Evolutionary conservation across 495 filamentous ascomycete genomes (phyloP).

Genomic region (Glarea lozoyensis): DNA sequence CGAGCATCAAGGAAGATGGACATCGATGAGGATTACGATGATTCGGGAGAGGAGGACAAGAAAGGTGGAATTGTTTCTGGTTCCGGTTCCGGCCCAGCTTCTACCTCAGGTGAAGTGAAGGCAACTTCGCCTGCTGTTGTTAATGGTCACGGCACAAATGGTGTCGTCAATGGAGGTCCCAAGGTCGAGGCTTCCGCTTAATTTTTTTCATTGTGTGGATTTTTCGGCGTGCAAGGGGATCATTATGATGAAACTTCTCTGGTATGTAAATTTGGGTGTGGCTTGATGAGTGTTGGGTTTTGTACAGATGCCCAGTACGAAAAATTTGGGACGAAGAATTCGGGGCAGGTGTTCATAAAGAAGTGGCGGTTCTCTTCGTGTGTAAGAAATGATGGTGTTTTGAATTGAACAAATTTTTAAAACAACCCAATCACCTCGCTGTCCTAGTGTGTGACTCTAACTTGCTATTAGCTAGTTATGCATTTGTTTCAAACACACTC

Average conservation of each 20-base stretch:
- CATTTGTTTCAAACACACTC: no score
- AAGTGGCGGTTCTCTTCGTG: no score
- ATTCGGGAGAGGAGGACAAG: slow-evolving; percentile 78
- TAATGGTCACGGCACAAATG: slow-evolving; percentile 19
- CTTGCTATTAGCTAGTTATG: no score
- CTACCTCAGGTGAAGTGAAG: slow-evolving; percentile 23
- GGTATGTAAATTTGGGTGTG: neutral
- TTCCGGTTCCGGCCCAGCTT: slow-evolving; percentile 21
- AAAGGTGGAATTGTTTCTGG: slow-evolving; percentile 35
- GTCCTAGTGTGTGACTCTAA: no score
- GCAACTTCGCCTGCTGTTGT: slow-evolving; percentile 12
- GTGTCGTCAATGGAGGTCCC: slow-evolving; percentile 18
- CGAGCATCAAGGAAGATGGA: slow-evolving; percentile 91
- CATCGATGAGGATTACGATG: slow-evolving; percentile 91
- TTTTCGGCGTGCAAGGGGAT: neutral
- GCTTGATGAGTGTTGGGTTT: no score
- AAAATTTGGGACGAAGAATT: no score
- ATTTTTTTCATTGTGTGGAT: no score
- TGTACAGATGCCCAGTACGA: no score
- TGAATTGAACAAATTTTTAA: no score
- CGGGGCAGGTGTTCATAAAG: no score
- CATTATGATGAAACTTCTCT: neutral
- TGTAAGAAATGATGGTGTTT: no score
- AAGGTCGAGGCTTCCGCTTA: slow-evolving; percentile 14
- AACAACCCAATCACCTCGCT: no score